Evolutionary conservation across 106 monocot species (phyloP).

Genomic region (Apostasia ramifera): DNA sequence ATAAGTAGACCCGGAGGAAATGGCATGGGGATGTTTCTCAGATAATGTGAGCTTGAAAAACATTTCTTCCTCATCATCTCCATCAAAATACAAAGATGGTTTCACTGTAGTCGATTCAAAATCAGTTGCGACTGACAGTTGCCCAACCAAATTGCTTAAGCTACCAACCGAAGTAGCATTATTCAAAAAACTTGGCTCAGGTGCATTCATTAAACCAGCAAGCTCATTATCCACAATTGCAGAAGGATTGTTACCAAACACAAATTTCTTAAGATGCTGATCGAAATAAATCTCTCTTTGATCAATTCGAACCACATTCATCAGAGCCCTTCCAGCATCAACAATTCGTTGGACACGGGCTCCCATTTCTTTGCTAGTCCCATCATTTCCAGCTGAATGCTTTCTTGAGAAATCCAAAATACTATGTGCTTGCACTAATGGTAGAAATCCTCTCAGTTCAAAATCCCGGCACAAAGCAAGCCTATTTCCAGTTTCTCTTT

Average conservation of each 20-base stretch:
- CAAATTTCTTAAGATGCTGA: slow-evolving; percentile 48
- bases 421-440: slow-evolving; percentile 72
- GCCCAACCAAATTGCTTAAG: slow-evolving; percentile 2
- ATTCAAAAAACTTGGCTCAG: slow-evolving; percentile 9
- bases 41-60: slow-evolving; percentile 67
- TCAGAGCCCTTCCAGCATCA: slow-evolving; percentile 61
- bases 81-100: slow-evolving; percentile 21
- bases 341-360: slow-evolving; percentile 73
- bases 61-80: slow-evolving; percentile 80
- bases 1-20: slow-evolving; percentile 16
- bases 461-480: slow-evolving; percentile 92
- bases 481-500: slow-evolving; percentile 71
- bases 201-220: slow-evolving; percentile 3
- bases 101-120: slow-evolving; percentile 10
- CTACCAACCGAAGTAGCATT: slow-evolving; percentile 21
- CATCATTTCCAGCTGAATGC: slow-evolving; percentile 40
- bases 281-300: slow-evolving; percentile 62
- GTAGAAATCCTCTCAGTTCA: slow-evolving; percentile 88
- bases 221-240: slow-evolving; percentile 14
- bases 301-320: slow-evolving; percentile 51
- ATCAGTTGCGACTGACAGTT: slow-evolving; percentile 4
- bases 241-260: slow-evolving; percentile 37
- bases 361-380: slow-evolving; percentile 55
- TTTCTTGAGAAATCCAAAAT: slow-evolving; percentile 92
- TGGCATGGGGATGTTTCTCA: slow-evolving; percentile 25